Evolutionary conservation across 345 rosid genomes (phyloP).

Genomic region (Erodium maritimum): DNA sequence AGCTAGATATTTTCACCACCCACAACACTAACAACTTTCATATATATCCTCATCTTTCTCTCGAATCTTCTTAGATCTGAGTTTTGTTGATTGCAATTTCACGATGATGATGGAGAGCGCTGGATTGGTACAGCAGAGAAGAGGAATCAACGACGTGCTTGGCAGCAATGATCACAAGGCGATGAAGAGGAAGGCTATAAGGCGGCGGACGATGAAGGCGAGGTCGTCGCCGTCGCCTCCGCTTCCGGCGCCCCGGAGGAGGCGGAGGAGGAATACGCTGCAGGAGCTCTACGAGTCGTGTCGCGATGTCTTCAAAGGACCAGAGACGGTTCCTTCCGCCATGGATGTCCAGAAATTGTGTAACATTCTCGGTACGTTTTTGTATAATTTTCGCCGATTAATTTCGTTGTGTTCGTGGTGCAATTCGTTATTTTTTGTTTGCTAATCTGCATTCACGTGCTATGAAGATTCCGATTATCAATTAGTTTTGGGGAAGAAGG

Average conservation of each 20-base stretch:
- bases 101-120: neutral
- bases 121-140: neutral
- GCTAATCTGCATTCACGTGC: too few relatives aligned
- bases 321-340: slow-evolving; percentile 39
- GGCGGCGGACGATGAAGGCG: neutral
- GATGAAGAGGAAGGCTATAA: neutral
- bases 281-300: slow-evolving; percentile 42
- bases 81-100: neutral
- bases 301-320: slow-evolving; percentile 38
- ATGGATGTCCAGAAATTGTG: slow-evolving; percentile 29
- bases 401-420: neutral
- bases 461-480: too few relatives aligned
- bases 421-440: too few relatives aligned
- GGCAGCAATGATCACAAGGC: neutral
- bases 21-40: too few relatives aligned
- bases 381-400: neutral
- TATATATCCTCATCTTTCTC: too few relatives aligned
- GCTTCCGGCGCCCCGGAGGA: slow-evolving; percentile 1
- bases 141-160: neutral
- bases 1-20: too few relatives aligned
- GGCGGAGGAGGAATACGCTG: slow-evolving; percentile 8
- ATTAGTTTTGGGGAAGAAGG: too few relatives aligned
- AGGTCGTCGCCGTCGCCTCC: neutral
- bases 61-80: too few relatives aligned
- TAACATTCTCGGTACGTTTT: slow-evolving; percentile 36